Evolutionary conservation across 306 rosid genomes (phyloP).

Genomic region (Geum urbanum): DNA sequence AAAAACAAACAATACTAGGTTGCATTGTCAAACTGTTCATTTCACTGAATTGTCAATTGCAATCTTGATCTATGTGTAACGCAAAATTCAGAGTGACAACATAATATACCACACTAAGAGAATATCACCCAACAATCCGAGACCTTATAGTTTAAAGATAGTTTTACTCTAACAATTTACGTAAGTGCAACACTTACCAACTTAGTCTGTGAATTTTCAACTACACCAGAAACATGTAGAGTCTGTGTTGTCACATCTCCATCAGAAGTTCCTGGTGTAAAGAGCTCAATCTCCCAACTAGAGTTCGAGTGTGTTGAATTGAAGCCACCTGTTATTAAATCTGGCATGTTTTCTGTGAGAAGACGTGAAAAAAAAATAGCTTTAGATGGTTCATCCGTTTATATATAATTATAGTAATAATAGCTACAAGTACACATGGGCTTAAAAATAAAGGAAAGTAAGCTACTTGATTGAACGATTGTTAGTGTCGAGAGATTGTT

Average conservation of each 20-base stretch:
- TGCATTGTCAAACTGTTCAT: not conserved
- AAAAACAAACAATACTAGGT: not conserved
- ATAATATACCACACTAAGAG: not conserved
- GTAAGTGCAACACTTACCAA: conserved; percentile 5
- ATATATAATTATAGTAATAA: not conserved
- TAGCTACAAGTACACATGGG: no score
- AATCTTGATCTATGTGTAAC: not conserved
- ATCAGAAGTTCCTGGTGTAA: conserved; percentile 3
- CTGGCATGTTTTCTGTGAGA: not conserved
- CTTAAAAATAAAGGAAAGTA: not conserved
- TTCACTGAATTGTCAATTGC: not conserved
- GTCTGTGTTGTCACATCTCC: not conserved
- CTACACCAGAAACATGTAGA: not conserved
- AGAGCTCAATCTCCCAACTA: conserved; percentile 15
- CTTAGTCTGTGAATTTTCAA: not conserved
- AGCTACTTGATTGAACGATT: not conserved
- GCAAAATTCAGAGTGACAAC: not conserved
- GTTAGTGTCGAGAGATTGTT: conserved; percentile 1
- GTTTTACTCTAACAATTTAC: not conserved
- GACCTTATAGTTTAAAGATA: not conserved
- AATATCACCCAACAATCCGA: not conserved
- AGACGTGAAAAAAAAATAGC: not conserved
- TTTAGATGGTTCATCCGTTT: not conserved
- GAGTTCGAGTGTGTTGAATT: not conserved
- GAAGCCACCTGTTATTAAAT: not conserved